A percentile compares a stretch with the other conserved stretches of the same genome.
phyloP scores from a whole-genome alignment of 805 yeast genomes.

The Jamesozyma lodderae region DNA sequence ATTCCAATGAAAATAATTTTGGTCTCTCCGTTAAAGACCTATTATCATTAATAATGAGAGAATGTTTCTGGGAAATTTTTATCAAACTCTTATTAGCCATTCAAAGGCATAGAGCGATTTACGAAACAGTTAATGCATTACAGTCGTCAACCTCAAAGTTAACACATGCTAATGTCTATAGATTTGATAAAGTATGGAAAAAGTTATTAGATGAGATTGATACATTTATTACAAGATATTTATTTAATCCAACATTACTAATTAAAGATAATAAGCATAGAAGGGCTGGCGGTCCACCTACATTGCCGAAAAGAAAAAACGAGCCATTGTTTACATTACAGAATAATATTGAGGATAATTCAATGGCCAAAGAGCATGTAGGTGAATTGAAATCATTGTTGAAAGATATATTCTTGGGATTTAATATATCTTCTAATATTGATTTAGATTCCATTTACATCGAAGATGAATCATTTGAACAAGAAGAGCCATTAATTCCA shows the following conservation, averaged over 20 bases:
- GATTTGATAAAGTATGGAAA: constrained; percentile 37
- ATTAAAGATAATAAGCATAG: constrained; percentile 2
- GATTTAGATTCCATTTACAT: constrained; percentile 40
- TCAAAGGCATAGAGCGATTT: constrained; percentile 60
- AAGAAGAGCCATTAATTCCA: constrained; percentile 56
- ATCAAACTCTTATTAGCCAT: constrained; percentile 51
- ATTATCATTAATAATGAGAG: constrained; percentile 49
- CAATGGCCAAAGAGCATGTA: constrained; percentile 28
- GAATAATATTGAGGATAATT: constrained; percentile 20
- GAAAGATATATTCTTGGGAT: constrained; percentile 65
- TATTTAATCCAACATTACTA: constrained; percentile 12
- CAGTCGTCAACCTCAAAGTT: constrained; percentile 14
- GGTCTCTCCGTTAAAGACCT: constrained; percentile 39
- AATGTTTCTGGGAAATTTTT: constrained; percentile 64
- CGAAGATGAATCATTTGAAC: constrained; percentile 48
- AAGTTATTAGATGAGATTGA: constrained; percentile 31
- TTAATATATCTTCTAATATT: constrained; percentile 33
- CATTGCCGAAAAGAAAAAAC: constrained; percentile 10
- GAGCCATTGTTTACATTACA: constrained; percentile 20
- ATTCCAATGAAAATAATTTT: constrained; percentile 19
- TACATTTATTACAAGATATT: constrained; percentile 16
- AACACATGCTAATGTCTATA: constrained; percentile 23
- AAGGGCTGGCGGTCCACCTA: constrained; percentile 5
- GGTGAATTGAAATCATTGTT: constrained; percentile 38
- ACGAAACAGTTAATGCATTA: constrained; percentile 40